These are phyloP conservation scores for Basidioascus undulatus DNA, from an alignment of 768 basidiomycete genomes.

Conservation along the genomic window DNA sequence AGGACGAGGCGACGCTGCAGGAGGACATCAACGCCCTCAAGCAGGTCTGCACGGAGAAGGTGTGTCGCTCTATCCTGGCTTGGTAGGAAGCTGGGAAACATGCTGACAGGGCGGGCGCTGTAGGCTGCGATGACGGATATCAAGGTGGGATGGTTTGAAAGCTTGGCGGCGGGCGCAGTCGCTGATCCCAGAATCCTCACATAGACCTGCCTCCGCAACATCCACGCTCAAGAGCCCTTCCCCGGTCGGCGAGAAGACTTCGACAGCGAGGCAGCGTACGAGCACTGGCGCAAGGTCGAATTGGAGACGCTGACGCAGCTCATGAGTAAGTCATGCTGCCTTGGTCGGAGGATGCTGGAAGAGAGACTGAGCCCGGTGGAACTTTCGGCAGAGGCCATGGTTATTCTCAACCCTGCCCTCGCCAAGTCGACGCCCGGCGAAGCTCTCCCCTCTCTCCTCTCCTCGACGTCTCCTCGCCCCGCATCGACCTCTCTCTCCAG, in stretches of 20 bases:
- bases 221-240: constrained; percentile 57
- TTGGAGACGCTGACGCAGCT: constrained; percentile 64
- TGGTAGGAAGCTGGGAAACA: background rate
- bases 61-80: constrained; percentile 11
- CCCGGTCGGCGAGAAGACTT: constrained; percentile 77
- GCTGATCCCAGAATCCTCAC: background rate
- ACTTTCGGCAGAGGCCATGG: no score
- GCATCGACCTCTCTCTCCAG: background rate
- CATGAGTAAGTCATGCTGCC: no score
- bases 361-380: no score
- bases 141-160: constrained; percentile 32
- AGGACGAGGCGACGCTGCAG: constrained; percentile 41
- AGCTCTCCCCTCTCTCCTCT: constrained; percentile 2
- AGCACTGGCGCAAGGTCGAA: constrained; percentile 59
- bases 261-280: constrained; percentile 53
- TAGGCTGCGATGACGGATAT: constrained; percentile 68
- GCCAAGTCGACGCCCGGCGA: constrained; percentile 52
- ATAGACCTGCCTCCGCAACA: constrained; percentile 73
- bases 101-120: no score
- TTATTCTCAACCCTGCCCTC: constrained; percentile 61
- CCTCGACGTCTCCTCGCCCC: background rate
- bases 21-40: constrained; percentile 44
- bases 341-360: no score
- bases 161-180: no score
- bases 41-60: constrained; percentile 52